Percentiles rank a stretch among this genome's conserved stretches.
phyloP scores from a whole-genome alignment of 1,284 basidiomycete genomes.

The Singerocomus inundabilis region DNA sequence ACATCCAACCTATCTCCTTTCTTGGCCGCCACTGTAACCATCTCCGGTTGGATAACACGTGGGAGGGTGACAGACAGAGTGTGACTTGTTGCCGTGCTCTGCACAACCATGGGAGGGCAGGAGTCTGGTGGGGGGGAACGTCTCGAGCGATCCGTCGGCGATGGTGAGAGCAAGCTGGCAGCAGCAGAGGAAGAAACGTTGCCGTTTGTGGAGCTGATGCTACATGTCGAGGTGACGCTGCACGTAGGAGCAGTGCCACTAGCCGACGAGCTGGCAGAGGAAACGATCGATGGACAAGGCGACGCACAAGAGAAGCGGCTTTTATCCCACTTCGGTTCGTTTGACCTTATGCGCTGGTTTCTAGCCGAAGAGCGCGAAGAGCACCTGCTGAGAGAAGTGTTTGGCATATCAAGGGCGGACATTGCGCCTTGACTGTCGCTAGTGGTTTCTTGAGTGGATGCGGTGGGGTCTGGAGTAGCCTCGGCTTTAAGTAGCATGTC shows the following conservation, averaged over 20 bases:
- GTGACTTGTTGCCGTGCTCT: slow-evolving; percentile 37
- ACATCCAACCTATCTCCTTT: slow-evolving; percentile 51
- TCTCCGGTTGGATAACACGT: slow-evolving; percentile 46
- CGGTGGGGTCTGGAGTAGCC: slow-evolving; percentile 17
- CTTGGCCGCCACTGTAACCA: slow-evolving; percentile 55
- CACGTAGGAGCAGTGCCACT: slow-evolving; percentile 25
- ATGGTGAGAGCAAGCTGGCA: slow-evolving; percentile 22
- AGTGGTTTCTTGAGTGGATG: slow-evolving; percentile 16
- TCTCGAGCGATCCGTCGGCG: slow-evolving; percentile 39
- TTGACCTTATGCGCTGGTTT: slow-evolving; percentile 23
- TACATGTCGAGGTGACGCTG: slow-evolving; percentile 26
- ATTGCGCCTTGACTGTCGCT: slow-evolving; percentile 22
- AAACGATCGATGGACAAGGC: slow-evolving; percentile 28
- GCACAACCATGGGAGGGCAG: slow-evolving; percentile 41
- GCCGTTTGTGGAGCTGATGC: slow-evolving; percentile 13
- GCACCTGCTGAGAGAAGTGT: slow-evolving; percentile 25
- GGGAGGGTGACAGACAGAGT: slow-evolving; percentile 42
- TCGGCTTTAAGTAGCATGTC: slow-evolving; percentile 35
- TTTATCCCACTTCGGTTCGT: slow-evolving; percentile 32
- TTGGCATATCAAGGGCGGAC: slow-evolving; percentile 27
- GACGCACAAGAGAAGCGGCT: slow-evolving; percentile 30
- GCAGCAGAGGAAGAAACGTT: slow-evolving; percentile 16
- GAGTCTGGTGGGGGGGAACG: slow-evolving; percentile 38
- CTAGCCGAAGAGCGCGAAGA: slow-evolving; percentile 33
- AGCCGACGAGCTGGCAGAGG: slow-evolving; percentile 23